Base-by-base conservation (phyloP, 768 basidiomycete species). In the Russula ochroleuca region DNA sequence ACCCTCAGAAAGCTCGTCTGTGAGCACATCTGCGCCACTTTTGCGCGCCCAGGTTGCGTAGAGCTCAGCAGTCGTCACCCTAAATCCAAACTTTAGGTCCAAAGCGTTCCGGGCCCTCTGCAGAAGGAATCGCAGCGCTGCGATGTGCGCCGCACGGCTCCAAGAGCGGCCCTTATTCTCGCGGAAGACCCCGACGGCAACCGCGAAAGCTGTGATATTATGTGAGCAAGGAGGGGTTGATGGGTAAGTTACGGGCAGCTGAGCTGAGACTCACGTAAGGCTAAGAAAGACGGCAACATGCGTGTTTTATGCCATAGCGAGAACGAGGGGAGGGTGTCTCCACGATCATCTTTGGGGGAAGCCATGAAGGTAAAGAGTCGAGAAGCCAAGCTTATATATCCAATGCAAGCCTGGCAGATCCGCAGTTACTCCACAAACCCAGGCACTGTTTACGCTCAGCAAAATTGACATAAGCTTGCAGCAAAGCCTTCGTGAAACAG, bases 151-250 rank as follows among this genome's bases (percentile, higher is more conserved):
- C 0, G 60, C 64, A 8, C 48, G 47, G 19, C 25, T 31, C 64
- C 64, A 65, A 2, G 64, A 65, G 25, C 64, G 60, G 13, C 60
- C 55, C 2, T 51, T 19, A 15, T 56, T 65, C 31, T 61, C 49
- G 31, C 40, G 53, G 49, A 62, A 65, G 8, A 60, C 21, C 0
- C 50, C 59, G 6, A 60, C 2, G 1, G 31, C 40, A 10, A 52
- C 14, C 15, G 28, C 50, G 11, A 60, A 23, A 15, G 50, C 59
- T 60, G 59, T 33, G 9, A 37, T 1, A 19, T 47, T 21, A 23
- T 7, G 13, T 57, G 17, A 21, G 38, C 6, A 5, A 40, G 23
- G 9, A 23, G 21, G 21, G 1, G 38, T 3, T 17, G 4, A 13
- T 1, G 3, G 3, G 13, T 1, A n/a, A 21, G 53, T 5, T 15